A percentile compares a stretch with the other conserved stretches of the same genome.
Evolutionary conservation across 306 rosid genomes (phyloP).

Genomic region (Gastrolobium villosum): DNA sequence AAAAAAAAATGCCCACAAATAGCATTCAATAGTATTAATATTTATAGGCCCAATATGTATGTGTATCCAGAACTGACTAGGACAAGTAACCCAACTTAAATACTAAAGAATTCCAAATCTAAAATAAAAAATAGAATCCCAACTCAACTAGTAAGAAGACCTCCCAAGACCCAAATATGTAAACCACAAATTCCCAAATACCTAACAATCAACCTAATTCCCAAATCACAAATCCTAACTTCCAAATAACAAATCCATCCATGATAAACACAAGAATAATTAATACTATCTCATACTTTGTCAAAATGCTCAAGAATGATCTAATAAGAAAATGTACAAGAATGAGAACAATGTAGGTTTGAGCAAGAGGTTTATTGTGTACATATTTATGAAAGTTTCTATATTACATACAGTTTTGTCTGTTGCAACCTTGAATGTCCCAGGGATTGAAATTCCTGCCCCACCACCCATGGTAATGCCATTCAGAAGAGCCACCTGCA

Average conservation of each 20-base stretch:
- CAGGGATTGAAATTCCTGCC: constrained; percentile 92
- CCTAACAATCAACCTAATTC: background rate
- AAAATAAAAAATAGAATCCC: constrained; percentile 14
- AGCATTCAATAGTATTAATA: background rate
- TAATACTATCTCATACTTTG: background rate
- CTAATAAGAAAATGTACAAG: background rate
- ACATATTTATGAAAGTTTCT: constrained; percentile 31
- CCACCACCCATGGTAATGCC: constrained; percentile 99
- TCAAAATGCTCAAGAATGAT: constrained; percentile 10
- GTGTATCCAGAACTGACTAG: background rate
- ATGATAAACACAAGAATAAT: constrained; percentile 2
- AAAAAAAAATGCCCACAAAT: background rate
- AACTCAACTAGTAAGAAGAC: constrained; percentile 11
- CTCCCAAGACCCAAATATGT: constrained; percentile 3
- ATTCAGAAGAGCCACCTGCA: constrained; percentile 88
- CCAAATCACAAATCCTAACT: constrained; percentile 23
- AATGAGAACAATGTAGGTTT: constrained; percentile 21
- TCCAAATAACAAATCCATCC: constrained; percentile 15
- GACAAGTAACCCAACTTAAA: background rate
- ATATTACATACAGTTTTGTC: constrained; percentile 79
- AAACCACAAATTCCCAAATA: background rate
- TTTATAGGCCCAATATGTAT: background rate
- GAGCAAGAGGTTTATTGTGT: background rate
- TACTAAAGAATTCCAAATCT: background rate
- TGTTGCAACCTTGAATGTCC: constrained; percentile 85